Conservation (phyloP, 2,329 filamentous ascomycete species). For the Trichoderma lentiforme region DNA sequence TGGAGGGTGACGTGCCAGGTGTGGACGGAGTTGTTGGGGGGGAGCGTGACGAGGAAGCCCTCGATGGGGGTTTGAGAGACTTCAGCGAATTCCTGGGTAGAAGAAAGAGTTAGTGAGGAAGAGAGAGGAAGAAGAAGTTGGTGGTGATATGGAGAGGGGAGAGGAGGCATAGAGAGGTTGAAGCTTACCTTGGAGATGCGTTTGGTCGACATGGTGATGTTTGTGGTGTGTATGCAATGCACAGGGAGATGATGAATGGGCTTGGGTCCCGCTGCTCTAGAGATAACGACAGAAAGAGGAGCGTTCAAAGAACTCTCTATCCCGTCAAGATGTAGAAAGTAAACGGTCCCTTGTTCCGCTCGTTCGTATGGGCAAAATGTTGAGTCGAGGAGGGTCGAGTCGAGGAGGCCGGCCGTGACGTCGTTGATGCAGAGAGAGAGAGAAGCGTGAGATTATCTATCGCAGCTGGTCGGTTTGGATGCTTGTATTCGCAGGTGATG, state of each 20-base stretch:
- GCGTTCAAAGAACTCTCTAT: too few relatives aligned
- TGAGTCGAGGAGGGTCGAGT: not conserved
- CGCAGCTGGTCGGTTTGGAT: not conserved
- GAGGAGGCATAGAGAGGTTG: not conserved
- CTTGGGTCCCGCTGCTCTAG: not conserved
- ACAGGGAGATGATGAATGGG: not conserved
- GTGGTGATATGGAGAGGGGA: not conserved
- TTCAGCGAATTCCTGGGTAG: constrained; percentile 50
- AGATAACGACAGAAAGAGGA: too few relatives aligned
- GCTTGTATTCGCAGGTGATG: not conserved
- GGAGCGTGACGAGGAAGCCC: constrained; percentile 47
- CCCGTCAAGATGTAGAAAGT: too few relatives aligned
- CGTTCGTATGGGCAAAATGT: not conserved
- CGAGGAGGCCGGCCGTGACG: not conserved
- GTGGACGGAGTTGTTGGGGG: constrained; percentile 47
- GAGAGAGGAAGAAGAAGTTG: not conserved
- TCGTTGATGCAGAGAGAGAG: not conserved
- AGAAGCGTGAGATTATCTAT: not conserved
- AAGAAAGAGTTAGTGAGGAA: not conserved
- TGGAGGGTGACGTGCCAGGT: constrained; percentile 49
- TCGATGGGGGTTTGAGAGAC: constrained; percentile 45
- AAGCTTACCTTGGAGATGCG: constrained; percentile 42
- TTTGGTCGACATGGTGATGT: constrained; percentile 38
- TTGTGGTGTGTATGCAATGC: not conserved
- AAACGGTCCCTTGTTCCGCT: too few relatives aligned